A percentile compares a stretch with the other conserved stretches of the same genome.
These are phyloP conservation scores for Quillaja saponaria DNA, from an alignment of 306 rosid species.

Conservation along the genomic window DNA sequence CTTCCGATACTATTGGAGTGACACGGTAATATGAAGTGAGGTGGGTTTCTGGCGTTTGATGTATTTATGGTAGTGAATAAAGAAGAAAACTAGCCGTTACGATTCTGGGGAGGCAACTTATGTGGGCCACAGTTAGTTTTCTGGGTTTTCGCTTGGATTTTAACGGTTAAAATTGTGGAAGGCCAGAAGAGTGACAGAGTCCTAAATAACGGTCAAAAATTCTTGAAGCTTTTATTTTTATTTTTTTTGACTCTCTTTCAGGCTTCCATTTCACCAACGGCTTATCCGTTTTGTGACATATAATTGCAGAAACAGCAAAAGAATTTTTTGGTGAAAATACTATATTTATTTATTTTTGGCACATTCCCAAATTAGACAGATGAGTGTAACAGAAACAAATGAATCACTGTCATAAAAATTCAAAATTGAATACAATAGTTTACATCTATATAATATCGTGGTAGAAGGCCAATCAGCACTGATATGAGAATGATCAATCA, in stretches of 20 bases:
- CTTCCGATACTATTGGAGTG: neutral
- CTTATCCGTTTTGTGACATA: too few relatives aligned
- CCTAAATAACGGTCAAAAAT: neutral
- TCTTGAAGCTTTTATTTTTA: too few relatives aligned
- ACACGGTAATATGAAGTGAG: neutral
- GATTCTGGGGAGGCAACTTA: constrained; percentile 12
- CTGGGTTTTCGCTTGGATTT: neutral
- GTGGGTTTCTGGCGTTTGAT: neutral
- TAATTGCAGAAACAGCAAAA: too few relatives aligned
- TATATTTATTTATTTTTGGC: too few relatives aligned
- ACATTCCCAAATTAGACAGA: constrained; percentile 31
- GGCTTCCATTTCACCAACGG: too few relatives aligned
- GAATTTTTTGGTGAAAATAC: too few relatives aligned
- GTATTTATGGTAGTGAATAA: constrained; percentile 35
- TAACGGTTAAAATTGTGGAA: constrained; percentile 8
- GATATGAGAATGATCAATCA: constrained; percentile 48
- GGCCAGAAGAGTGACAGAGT: neutral
- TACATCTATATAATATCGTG: constrained; percentile 55
- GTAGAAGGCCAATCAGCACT: constrained; percentile 34
- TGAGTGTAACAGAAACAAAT: constrained; percentile 53
- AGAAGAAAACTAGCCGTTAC: constrained; percentile 71
- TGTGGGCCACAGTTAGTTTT: constrained; percentile 20
- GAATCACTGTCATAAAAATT: constrained; percentile 53
- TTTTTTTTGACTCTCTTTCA: too few relatives aligned
- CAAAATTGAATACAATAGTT: constrained; percentile 80